Base-by-base conservation (phyloP, 2,329 filamentous ascomycete species). In the Verticillium nubilum region DNA sequence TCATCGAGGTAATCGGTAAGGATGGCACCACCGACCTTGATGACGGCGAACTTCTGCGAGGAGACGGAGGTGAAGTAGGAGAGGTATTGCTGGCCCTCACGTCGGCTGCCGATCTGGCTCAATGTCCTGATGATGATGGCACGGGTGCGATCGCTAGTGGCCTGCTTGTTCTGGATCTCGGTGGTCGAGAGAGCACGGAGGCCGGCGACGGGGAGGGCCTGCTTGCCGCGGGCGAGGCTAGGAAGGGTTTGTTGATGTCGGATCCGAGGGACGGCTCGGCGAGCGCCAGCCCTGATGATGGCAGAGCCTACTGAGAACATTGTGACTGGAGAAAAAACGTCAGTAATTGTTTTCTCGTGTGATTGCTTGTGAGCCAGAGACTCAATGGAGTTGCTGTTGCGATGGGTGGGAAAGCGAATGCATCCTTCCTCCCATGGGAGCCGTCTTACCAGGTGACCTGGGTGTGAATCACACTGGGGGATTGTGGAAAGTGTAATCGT, bases 11-110 rank as follows among this genome's bases (percentile, higher is more conserved):
- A 90, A 72, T 98, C 93, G 62, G 92, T 96, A 69, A 99, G 84
- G 69, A 98, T 97, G 64, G 94, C 95, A 63, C 94, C 95, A 63
- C 94, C 95, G 59, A 98, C 94, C 81, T 99, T 99, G 77, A 99
- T 96, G 55, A 99, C 94, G 66, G 93, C 94, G 74, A 98, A 99
- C 72, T 96, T 92, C 79, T 98, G 93, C 35, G 92, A 96, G 52
- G 92, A 95, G 63, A 97, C 93, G 33, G 93, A 97, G 67, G 90
- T 95, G 82, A 99, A 99, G 74, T 98, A 92, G 66, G 93, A 95
- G 61, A 98, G 87, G 76, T 98, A 98, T 76, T 98, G 94, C 80
- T 97, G 91, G 64, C 96, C 92, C 79, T 99, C 94, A 62, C 94
- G 84, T 84, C 96, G 96, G 64, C 92, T 97, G 63, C 92, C 94